Base-by-base conservation (phyloP, 495 filamentous ascomycete species). In the Neurospora sp. region DNA sequence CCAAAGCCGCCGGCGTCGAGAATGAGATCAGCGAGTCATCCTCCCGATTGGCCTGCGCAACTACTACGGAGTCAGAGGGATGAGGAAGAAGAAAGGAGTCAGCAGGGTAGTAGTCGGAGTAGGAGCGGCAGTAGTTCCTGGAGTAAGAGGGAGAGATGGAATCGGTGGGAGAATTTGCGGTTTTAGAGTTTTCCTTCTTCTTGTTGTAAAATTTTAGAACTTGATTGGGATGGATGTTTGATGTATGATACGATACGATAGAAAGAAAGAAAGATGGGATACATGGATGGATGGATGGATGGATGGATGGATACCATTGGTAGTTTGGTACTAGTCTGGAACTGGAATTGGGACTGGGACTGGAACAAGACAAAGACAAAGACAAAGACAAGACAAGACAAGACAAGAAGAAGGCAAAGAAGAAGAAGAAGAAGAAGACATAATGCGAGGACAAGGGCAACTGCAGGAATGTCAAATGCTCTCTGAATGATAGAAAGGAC, bases 401-500 rank as follows among this genome's bases (percentile, higher is more conserved):
- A 74, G 70, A 35, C 40, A 37, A 39, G 5, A 70, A 37, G 16
- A 48, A 69, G 66, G 3, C 31, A 31, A 31, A 31, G 31, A 31
- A 31, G 3, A 39, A 75, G 39, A 38, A 37, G 66, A 35, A 37
- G 23, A 37, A 27, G 72, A 39, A 54, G 70, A 14, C n/a, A 70
- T 37, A 39, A 38, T 73, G 66, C 7, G 37, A 35, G 69, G 18
- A 23, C 35, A 35, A 5, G 35, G 72, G 54, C 39, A 71, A 71
- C 70, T 27, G 71, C 70, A 35, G 74, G 76, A 11, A 71, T 74
- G 9, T 70, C 76, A 44, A 44, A 3, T 16, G 16, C 12, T 7
- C 12, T 7, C 16, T 44, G 42, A 44, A 44, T 44, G 18, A 44
- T 44, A 4, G 18, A 31, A 44, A 44, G 9, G 42, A 18, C 42